Conservation (phyloP, 83 land plant genomes). For the Larix sibirica region DNA sequence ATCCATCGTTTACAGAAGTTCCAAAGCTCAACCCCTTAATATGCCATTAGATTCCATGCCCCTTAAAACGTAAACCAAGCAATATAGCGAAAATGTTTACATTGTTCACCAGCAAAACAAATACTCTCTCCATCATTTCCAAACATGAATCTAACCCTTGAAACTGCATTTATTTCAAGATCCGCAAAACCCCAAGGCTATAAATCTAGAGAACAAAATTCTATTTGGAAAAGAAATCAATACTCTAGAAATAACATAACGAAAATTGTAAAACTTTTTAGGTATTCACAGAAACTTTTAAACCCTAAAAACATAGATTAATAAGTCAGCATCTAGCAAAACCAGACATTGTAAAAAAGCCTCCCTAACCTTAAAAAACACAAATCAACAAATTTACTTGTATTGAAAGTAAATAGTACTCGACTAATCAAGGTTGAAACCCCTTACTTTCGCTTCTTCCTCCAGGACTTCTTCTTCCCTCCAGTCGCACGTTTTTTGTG, state of each 20-base stretch:
- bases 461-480: too few species aligned
- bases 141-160: too few species aligned
- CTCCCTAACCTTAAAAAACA: background rate
- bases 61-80: background rate
- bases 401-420: background rate
- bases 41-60: background rate
- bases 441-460: constrained; percentile 60
- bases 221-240: too few species aligned
- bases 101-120: too few species aligned
- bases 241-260: background rate
- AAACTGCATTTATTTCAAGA: too few species aligned
- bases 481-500: too few species aligned
- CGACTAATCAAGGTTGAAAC: background rate
- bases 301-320: background rate
- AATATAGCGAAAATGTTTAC: background rate
- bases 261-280: background rate
- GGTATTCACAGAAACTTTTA: background rate
- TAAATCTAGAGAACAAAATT: too few species aligned
- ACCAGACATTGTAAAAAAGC: background rate
- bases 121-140: too few species aligned
- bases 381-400: background rate
- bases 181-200: too few species aligned
- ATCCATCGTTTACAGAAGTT: too few species aligned
- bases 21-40: too few species aligned
- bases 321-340: background rate